A percentile compares a stretch with the other conserved stretches of the same genome.
These are phyloP conservation scores for Myxozyma neglecta DNA, from an alignment of 805 yeast species.

Conservation along the genomic window DNA sequence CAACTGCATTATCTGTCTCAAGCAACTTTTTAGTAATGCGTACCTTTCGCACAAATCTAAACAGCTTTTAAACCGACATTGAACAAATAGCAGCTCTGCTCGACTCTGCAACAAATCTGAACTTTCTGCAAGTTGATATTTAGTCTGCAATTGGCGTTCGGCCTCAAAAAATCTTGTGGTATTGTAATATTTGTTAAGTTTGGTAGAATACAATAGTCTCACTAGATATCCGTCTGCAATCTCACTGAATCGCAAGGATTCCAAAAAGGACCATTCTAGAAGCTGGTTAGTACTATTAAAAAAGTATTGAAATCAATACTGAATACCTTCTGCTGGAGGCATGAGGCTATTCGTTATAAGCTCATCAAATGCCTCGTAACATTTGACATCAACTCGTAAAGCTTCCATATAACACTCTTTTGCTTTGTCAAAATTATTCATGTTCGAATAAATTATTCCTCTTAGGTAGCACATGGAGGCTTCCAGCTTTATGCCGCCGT, in stretches of 20 bases:
- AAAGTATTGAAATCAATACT: background rate
- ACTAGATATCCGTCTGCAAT: constrained; percentile 79
- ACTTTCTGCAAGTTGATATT: constrained; percentile 67
- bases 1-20: too few species aligned
- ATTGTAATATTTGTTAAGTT: constrained; percentile 68
- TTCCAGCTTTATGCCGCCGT: constrained; percentile 84
- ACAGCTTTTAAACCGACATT: constrained; percentile 78
- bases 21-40: constrained; percentile 31
- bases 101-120: constrained; percentile 65
- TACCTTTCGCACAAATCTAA: constrained; percentile 64
- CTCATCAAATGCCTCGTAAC: constrained; percentile 88
- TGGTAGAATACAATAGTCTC: constrained; percentile 70
- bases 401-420: constrained; percentile 87
- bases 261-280: constrained; percentile 72
- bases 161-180: constrained; percentile 62
- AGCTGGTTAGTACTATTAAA: background rate
- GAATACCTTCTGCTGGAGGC: constrained; percentile 64
- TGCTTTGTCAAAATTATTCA: constrained; percentile 81
- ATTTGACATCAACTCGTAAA: constrained; percentile 79
- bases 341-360: constrained; percentile 68
- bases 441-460: constrained; percentile 79
- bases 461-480: constrained; percentile 83
- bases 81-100: constrained; percentile 69
- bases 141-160: constrained; percentile 63
- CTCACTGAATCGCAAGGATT: constrained; percentile 60